Conservation (phyloP, 306 rosid genomes). For the Vigna reflexopilosa region DNA sequence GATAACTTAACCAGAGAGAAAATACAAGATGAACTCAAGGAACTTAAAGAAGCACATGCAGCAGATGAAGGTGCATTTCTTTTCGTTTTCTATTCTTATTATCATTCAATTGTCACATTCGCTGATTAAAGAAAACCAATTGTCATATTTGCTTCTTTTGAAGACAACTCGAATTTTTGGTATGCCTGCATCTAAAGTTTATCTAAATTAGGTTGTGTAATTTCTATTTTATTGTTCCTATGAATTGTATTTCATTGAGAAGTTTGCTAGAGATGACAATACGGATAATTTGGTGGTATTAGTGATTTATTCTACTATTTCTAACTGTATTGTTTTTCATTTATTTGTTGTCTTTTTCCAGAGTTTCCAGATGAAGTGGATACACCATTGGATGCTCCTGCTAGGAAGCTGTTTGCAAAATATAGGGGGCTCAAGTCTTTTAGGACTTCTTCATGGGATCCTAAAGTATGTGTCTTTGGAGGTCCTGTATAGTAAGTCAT, state of each 20-base stretch:
- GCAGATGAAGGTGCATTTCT: constrained; percentile 81
- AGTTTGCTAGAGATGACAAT: constrained; percentile 9
- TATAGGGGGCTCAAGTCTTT: constrained; percentile 97
- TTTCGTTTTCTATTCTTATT: constrained; percentile 10
- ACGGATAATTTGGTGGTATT: constrained; percentile 9
- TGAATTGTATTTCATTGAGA: background rate
- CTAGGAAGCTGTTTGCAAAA: constrained; percentile 88
- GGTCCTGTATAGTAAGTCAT: constrained; percentile 13
- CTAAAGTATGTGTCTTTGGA: constrained; percentile 65
- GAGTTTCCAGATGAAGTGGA: constrained; percentile 98
- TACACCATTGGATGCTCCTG: constrained; percentile 85
- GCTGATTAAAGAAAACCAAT: background rate
- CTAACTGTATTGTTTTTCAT: constrained; percentile 12
- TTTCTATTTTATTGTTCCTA: constrained; percentile 19
- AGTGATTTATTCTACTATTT: constrained; percentile 11
- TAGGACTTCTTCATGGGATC: constrained; percentile 96
- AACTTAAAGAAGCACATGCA: constrained; percentile 87
- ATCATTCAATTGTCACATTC: background rate
- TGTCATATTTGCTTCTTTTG: background rate
- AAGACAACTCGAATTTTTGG: background rate
- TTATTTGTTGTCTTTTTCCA: constrained; percentile 48
- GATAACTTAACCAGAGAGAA: constrained; percentile 83
- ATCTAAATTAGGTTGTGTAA: background rate
- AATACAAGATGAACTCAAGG: constrained; percentile 78
- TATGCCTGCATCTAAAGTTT: constrained; percentile 9